A percentile compares a stretch with the other conserved stretches of the same genome.
phyloP scores from a whole-genome alignment of 768 basidiomycete genomes.

The Tephrocybe rancida region DNA sequence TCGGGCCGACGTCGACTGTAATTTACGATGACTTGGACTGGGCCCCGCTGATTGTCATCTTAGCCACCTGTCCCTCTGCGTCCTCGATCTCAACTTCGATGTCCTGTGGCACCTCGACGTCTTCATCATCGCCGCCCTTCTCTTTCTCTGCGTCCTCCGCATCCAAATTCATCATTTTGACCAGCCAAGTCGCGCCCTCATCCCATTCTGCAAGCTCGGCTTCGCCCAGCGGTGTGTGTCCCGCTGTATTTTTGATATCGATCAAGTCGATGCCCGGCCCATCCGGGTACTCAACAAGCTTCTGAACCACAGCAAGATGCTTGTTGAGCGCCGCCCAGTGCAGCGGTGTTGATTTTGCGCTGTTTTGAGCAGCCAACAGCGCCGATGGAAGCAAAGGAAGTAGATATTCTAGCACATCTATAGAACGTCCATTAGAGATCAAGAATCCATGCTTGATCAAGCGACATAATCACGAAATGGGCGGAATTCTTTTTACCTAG shows the following conservation, averaged over 20 bases:
- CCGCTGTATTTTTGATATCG: slow-evolving; percentile 74
- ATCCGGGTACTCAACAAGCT: slow-evolving; percentile 54
- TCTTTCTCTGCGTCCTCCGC: slow-evolving; percentile 38
- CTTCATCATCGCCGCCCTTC: slow-evolving; percentile 37
- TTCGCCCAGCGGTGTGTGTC: slow-evolving; percentile 77
- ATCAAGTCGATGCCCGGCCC: slow-evolving; percentile 72
- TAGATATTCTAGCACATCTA: slow-evolving; percentile 79
- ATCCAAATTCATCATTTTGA: slow-evolving; percentile 78
- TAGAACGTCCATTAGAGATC: slow-evolving; percentile 45
- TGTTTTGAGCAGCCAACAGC: slow-evolving; percentile 65
- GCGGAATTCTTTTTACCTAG: slow-evolving; percentile 52
- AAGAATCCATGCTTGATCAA: slow-evolving; percentile 26
- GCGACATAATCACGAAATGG: slow-evolving; percentile 7
- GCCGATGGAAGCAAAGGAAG: slow-evolving; percentile 59
- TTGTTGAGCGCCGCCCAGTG: slow-evolving; percentile 92
- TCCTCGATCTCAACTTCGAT: slow-evolving; percentile 75
- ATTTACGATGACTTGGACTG: slow-evolving; percentile 5
- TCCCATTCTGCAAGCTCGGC: slow-evolving; percentile 82
- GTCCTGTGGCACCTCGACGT: slow-evolving; percentile 35
- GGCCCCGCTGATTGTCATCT: slow-evolving; percentile 52
- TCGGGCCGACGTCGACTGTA: background rate
- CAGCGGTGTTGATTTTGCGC: slow-evolving; percentile 76
- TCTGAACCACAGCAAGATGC: slow-evolving; percentile 65
- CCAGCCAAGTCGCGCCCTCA: slow-evolving; percentile 83
- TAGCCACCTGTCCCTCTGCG: slow-evolving; percentile 68